A percentile compares a stretch with the other conserved stretches of the same genome.
phyloP scores from a whole-genome alignment of 176 grass and related monocot species.

The Phoenix dactylifera region DNA sequence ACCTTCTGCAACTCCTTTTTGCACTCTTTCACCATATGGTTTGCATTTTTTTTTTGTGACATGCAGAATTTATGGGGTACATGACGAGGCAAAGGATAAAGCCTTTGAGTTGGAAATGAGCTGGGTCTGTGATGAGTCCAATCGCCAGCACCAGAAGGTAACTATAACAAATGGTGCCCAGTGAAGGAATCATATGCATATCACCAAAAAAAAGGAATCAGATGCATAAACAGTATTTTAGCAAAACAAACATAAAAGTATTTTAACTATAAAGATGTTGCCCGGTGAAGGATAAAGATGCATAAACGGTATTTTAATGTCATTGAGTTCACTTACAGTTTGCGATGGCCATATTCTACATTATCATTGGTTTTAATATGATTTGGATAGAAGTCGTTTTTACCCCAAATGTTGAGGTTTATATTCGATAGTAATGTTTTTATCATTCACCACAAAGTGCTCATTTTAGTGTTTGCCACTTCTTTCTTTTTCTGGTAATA shows the following conservation, averaged over 20 bases:
- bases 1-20: neutral
- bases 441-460: too few species aligned
- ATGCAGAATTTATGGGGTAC: slow-evolving; percentile 76
- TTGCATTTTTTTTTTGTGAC: neutral
- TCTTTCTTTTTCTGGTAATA: too few species aligned
- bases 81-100: slow-evolving; percentile 89
- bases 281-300: neutral
- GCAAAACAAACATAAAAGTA: too few species aligned
- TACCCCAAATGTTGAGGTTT: too few species aligned
- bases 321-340: too few species aligned
- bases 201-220: neutral
- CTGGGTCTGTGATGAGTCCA: slow-evolving; percentile 86
- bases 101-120: slow-evolving; percentile 81
- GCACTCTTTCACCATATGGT: neutral
- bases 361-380: too few species aligned
- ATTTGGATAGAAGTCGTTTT: too few species aligned
- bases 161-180: slow-evolving; percentile 8
- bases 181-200: neutral
- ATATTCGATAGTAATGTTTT: too few species aligned
- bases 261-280: too few species aligned
- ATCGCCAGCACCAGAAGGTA: slow-evolving; percentile 66
- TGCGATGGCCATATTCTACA: too few species aligned
- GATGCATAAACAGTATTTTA: neutral
- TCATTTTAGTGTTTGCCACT: too few species aligned
- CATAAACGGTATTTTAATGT: neutral